Evolutionary conservation across 176 grass and related monocot genomes (phyloP).

Genomic region (Pontederia paniculata): DNA sequence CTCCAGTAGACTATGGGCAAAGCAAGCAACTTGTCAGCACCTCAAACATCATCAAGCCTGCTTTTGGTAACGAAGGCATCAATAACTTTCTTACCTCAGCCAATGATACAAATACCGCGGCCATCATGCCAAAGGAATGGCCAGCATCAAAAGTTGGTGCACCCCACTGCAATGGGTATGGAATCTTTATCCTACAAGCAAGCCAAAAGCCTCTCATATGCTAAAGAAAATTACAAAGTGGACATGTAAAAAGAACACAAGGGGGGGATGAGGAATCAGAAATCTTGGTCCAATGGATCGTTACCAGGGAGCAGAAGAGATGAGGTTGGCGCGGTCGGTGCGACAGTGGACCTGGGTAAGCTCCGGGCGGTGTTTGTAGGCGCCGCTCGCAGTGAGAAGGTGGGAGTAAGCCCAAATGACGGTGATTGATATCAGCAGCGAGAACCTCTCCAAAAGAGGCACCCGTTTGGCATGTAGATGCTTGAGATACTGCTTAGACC

Average conservation of each 20-base stretch:
- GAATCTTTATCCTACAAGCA: constrained; percentile 78
- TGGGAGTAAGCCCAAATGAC: constrained; percentile 76
- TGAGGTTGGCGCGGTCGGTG: constrained; percentile 73
- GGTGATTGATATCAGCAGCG: constrained; percentile 57
- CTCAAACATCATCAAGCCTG: not conserved
- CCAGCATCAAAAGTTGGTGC: constrained; percentile 87
- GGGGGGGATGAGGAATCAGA: not conserved
- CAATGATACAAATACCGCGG: constrained; percentile 87
- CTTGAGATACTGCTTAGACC: constrained; percentile 58
- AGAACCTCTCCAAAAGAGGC: constrained; percentile 74
- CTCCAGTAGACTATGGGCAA: constrained; percentile 62
- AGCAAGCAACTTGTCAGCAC: constrained; percentile 5
- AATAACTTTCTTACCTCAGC: constrained; percentile 47
- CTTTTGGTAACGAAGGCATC: not conserved
- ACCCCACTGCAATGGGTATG: constrained; percentile 93
- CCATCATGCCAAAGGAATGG: constrained; percentile 94
- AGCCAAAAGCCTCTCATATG: not conserved
- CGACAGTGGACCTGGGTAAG: constrained; percentile 63
- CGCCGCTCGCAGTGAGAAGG: constrained; percentile 65
- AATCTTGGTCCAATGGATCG: not conserved
- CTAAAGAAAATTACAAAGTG: not conserved
- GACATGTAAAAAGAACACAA: not conserved
- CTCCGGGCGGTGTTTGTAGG: constrained; percentile 54
- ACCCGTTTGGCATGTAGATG: constrained; percentile 52
- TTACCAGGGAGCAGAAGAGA: constrained; percentile 38